Evolutionary conservation across 1,284 basidiomycete genomes (phyloP).

Genomic region (Sanghuangporus baumii): DNA sequence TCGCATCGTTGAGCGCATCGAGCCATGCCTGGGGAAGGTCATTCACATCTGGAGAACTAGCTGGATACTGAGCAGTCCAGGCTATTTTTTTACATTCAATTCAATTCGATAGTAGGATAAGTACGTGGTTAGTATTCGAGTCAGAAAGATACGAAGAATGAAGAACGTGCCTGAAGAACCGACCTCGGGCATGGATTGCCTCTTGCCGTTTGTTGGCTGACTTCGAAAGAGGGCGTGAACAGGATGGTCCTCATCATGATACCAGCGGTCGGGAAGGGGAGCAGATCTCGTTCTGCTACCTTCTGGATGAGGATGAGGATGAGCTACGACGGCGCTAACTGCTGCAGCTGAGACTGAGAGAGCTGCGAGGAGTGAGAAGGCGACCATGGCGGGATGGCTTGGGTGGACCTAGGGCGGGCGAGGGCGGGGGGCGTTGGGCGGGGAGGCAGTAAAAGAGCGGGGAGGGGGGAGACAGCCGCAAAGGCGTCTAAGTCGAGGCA

Average conservation of each 20-base stretch:
- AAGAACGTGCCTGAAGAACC: constrained; percentile 49
- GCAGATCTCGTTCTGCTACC: constrained; percentile 2
- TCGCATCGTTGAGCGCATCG: constrained; percentile 58
- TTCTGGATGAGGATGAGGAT: constrained; percentile 6
- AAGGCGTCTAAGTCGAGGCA: constrained; percentile 27
- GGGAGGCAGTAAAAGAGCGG: constrained; percentile 23
- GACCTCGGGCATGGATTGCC: constrained; percentile 50
- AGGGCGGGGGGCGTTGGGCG: background rate
- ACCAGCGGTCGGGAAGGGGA: constrained; percentile 23
- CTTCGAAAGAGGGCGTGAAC: constrained; percentile 24
- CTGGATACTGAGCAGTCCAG: constrained; percentile 54
- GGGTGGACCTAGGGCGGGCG: constrained; percentile 22
- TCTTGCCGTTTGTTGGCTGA: constrained; percentile 5
- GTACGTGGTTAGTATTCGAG: background rate
- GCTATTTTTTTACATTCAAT: constrained; percentile 31
- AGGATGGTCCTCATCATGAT: constrained; percentile 25
- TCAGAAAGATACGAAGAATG: constrained; percentile 6
- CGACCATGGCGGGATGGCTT: constrained; percentile 23
- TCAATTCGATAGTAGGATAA: background rate
- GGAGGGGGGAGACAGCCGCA: constrained; percentile 6
- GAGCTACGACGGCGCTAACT: constrained; percentile 3
- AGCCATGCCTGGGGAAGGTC: constrained; percentile 59
- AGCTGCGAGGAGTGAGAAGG: constrained; percentile 29
- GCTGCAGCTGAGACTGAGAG: constrained; percentile 24
- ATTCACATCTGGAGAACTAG: constrained; percentile 34